These are phyloP conservation scores for Kernera saxatilis DNA, from an alignment of 345 rosid species.

Conservation along the genomic window DNA sequence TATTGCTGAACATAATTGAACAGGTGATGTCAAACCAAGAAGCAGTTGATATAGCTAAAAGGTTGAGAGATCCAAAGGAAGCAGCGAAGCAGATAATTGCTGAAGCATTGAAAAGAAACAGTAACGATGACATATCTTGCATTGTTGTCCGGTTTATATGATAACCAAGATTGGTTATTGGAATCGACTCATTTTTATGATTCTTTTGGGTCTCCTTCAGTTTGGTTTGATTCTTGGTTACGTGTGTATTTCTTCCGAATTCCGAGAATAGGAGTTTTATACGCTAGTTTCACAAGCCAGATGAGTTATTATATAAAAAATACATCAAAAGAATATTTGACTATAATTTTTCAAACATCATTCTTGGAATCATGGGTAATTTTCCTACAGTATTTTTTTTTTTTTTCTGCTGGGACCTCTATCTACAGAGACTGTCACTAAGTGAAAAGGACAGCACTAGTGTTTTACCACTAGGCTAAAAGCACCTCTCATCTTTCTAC, in stretches of 20 bases:
- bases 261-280: not conserved
- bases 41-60: constrained; percentile 50
- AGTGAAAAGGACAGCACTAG: too few species aligned
- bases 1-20: not conserved
- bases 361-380: not conserved
- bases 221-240: not conserved
- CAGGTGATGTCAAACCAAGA: constrained; percentile 63
- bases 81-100: constrained; percentile 44
- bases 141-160: constrained; percentile 51
- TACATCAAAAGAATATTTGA: not conserved
- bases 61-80: constrained; percentile 44
- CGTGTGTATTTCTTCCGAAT: not conserved
- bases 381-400: too few species aligned
- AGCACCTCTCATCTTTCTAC: too few species aligned
- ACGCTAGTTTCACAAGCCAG: not conserved
- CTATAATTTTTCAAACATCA: not conserved
- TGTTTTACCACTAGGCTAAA: too few species aligned
- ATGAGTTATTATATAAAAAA: not conserved
- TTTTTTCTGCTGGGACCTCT: too few species aligned
- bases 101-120: constrained; percentile 50
- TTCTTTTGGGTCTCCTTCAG: not conserved
- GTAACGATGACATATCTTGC: constrained; percentile 67
- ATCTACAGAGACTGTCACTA: too few species aligned
- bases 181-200: not conserved
- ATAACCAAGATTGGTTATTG: not conserved